These are phyloP conservation scores for Alectoria sarmentosa DNA, from an alignment of 495 filamentous ascomycete species.

Conservation along the genomic window DNA sequence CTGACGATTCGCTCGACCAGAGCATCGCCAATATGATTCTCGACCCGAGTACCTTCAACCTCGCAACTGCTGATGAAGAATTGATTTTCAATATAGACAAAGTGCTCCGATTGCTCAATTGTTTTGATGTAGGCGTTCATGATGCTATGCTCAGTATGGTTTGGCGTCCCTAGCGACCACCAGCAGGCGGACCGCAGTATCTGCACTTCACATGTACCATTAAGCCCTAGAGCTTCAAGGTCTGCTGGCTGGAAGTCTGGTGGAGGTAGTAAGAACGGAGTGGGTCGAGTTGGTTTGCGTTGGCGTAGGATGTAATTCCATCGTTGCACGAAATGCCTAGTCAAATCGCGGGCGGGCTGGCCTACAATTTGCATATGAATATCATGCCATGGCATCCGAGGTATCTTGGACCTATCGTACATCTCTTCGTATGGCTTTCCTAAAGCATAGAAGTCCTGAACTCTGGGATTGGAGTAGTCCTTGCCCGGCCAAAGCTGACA, in stretches of 20 bases:
- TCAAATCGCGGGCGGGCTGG: constrained; percentile 89
- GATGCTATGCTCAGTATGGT: constrained; percentile 83
- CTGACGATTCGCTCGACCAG: constrained; percentile 85
- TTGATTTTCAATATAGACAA: constrained; percentile 98
- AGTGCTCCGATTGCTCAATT: constrained; percentile 92
- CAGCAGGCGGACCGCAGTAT: constrained; percentile 82
- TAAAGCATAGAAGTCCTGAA: constrained; percentile 89
- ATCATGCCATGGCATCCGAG: constrained; percentile 98
- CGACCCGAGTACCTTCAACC: constrained; percentile 76
- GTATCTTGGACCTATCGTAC: constrained; percentile 84
- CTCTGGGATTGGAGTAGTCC: constrained; percentile 95
- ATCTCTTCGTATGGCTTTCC: constrained; percentile 98
- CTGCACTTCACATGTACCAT: constrained; percentile 92
- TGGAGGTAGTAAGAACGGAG: constrained; percentile 86
- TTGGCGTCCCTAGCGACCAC: constrained; percentile 86
- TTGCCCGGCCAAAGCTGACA: constrained; percentile 98
- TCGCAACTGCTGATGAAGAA: constrained; percentile 96
- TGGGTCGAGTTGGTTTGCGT: constrained; percentile 87
- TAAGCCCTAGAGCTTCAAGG: constrained; percentile 77
- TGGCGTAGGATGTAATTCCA: constrained; percentile 98
- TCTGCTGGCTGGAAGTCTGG: constrained; percentile 85
- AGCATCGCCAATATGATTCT: constrained; percentile 92
- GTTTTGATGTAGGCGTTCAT: constrained; percentile 92
- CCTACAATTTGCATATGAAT: constrained; percentile 98
- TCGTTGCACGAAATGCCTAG: constrained; percentile 94